Evolutionary conservation across 108 stramenopile species (phyloP).

Genomic region (Discostella pseudostelligera): DNA sequence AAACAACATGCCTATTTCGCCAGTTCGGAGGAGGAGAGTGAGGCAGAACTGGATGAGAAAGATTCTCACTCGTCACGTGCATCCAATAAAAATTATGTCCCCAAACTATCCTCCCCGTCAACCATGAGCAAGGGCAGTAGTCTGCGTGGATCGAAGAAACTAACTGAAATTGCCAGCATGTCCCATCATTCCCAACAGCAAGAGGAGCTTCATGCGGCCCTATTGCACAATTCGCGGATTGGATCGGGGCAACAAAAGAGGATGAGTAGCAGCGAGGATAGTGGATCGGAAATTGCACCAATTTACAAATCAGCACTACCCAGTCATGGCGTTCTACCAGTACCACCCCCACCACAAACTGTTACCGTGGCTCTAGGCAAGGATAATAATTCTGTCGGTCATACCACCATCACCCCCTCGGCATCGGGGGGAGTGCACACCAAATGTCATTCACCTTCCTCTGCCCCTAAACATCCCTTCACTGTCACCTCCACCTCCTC

Average conservation of each 20-base stretch:
- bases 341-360: slow-evolving; percentile 4
- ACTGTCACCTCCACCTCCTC: slow-evolving; percentile 1
- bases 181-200: no score
- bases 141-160: slow-evolving; percentile 15
- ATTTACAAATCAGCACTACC: neutral
- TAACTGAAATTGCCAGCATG: slow-evolving; percentile 25
- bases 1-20: slow-evolving; percentile 32
- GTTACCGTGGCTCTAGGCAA: slow-evolving; percentile 7
- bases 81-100: slow-evolving; percentile 1
- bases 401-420: neutral
- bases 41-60: slow-evolving; percentile 42
- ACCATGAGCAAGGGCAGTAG: neutral
- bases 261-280: neutral
- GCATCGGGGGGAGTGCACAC: neutral
- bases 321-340: neutral
- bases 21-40: slow-evolving; percentile 42
- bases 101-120: neutral
- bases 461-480: neutral
- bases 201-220: neutral
- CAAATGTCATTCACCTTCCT: neutral
- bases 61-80: slow-evolving; percentile 43
- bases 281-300: neutral
- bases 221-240: neutral
- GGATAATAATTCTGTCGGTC: neutral
- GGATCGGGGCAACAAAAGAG: neutral